Conservation (phyloP, 2,329 filamentous ascomycete genomes). For the Ceratocystis papillata region DNA sequence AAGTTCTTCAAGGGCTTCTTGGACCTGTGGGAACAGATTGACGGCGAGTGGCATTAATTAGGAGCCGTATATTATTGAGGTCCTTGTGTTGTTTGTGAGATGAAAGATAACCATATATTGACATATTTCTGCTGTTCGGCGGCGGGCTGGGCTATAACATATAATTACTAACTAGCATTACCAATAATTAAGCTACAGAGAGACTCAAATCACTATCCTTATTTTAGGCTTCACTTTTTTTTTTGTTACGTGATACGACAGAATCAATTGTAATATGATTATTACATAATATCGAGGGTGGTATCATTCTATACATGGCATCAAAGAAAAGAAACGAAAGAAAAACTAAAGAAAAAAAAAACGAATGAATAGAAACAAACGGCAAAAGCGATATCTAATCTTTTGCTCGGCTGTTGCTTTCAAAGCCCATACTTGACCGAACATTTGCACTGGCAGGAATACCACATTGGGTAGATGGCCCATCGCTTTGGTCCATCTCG, state of each 20-base stretch:
- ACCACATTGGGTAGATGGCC: not conserved
- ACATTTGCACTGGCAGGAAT: not conserved
- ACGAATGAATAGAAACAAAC: not conserved
- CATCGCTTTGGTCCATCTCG: slow-evolving; percentile 26
- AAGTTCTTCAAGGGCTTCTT: slow-evolving; percentile 84
- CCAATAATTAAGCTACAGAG: too few species aligned
- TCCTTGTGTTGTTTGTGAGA: too few species aligned
- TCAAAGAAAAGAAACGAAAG: not conserved
- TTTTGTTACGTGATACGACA: not conserved
- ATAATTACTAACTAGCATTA: too few species aligned
- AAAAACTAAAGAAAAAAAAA: not conserved
- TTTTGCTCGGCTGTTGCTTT: slow-evolving; percentile 8
- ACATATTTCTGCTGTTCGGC: too few species aligned
- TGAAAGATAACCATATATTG: too few species aligned
- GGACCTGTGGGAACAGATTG: slow-evolving; percentile 74
- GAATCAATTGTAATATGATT: not conserved
- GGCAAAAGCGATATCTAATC: slow-evolving; percentile 9
- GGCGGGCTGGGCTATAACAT: too few species aligned
- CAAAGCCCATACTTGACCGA: slow-evolving; percentile 11
- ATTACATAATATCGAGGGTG: slow-evolving; percentile 1
- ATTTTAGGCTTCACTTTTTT: not conserved
- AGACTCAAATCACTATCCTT: not conserved
- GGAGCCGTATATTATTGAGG: not conserved
- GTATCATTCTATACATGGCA: slow-evolving; percentile 4
- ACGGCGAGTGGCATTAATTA: slow-evolving; percentile 59